phyloP scores from a whole-genome alignment of 768 basidiomycete genomes.

The Pleurotus cornucopiae region DNA sequence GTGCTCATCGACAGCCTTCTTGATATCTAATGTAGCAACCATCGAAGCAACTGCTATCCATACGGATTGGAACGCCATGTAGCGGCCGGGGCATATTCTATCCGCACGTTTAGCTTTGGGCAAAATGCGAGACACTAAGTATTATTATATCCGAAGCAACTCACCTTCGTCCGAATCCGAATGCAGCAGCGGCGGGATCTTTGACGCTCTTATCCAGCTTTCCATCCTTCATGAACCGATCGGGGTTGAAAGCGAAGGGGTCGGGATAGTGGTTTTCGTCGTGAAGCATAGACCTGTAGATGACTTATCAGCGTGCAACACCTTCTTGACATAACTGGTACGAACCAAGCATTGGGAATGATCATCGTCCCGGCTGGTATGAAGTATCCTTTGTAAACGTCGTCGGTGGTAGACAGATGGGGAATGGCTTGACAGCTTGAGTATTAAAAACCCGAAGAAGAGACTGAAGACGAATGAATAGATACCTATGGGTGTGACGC shows the following conservation, averaged over 20 bases:
- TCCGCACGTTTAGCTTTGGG: neutral
- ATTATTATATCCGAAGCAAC: neutral
- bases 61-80: neutral
- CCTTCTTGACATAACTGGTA: neutral
- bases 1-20: neutral
- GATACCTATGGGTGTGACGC: constrained; percentile 21
- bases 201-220: constrained; percentile 9
- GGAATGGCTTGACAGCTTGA: constrained; percentile 20
- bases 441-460: neutral
- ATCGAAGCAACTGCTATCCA: constrained; percentile 1
- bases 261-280: constrained; percentile 14
- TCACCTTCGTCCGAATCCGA: constrained; percentile 7
- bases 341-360: constrained; percentile 27
- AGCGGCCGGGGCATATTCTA: constrained; percentile 6
- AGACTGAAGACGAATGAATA: neutral
- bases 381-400: constrained; percentile 29
- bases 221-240: constrained; percentile 18
- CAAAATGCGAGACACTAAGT: neutral
- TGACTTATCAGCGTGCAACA: neutral
- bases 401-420: constrained; percentile 24
- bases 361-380: constrained; percentile 28
- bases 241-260: constrained; percentile 16
- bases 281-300: constrained; percentile 11
- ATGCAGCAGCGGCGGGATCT: constrained; percentile 1
- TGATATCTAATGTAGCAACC: constrained; percentile 3